Evolutionary conservation across 192 early-diverging fungal genomes (phyloP), one percentile per base, ranked within the genome.

Genomic region (Backusella circina): DNA sequence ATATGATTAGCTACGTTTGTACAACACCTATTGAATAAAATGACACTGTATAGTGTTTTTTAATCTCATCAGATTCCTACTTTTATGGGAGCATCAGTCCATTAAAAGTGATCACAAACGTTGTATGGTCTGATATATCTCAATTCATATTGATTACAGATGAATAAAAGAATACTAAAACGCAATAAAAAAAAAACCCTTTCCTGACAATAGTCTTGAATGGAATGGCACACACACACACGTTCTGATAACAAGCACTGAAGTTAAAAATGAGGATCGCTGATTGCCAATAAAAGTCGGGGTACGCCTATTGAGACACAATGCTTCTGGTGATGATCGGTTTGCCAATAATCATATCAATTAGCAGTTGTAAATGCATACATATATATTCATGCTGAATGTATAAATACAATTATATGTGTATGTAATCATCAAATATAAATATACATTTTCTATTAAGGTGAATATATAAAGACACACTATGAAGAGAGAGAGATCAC

Each of bases 131-230:
- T 16, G 44, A 47, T 28, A 23, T 61, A 5, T 26, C 26, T 28
- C 26, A 61, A 61, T 61, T 3, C 9, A 28, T 28, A 12, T 10
- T 23, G 26, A 57, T 57, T 28, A n/a, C 18, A 61, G 54, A 61
- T 10, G 10, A 61, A 61, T 23, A 26, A 54, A 23, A 23, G 10
- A 54, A 54, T 51, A 21, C n/a, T n/a, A 16, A 21, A 51, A 23
- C 21, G 10, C 16, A 61, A 28, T 10, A 26, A 12, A 28, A 26
- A 3, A 61, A 28, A 13, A 28, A 26, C 1, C 1, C 26, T 61
- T 61, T 61, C 54, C 54, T 61, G 54, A 61, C 54, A 61, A 61
- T 61, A 61, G 54, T 26, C n/a, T 26, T 61, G 54, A 61, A 61
- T 61, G 54, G 54, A 61, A 61, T 61, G 54, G 54, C 23, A 23